These are phyloP conservation scores for Metarhizium sp. DNA, from an alignment of 2,329 filamentous ascomycete genomes.

Conservation along the genomic window DNA sequence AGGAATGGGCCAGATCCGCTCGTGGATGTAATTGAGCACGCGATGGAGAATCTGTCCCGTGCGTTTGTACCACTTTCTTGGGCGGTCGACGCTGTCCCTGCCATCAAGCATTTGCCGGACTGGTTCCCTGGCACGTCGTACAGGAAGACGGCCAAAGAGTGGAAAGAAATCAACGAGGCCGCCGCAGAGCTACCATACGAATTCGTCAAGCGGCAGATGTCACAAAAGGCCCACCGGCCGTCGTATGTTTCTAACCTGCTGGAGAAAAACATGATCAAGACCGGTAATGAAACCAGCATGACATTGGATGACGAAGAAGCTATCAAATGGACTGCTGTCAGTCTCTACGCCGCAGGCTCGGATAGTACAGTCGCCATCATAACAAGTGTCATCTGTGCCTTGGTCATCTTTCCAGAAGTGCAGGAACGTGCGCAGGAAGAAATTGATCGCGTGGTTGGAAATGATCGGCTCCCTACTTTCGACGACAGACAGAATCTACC, in stretches of 20 bases:
- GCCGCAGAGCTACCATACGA: slow-evolving; percentile 16
- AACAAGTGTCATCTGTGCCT: slow-evolving; percentile 32
- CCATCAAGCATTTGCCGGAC: slow-evolving; percentile 18
- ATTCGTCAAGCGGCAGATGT: slow-evolving; percentile 19
- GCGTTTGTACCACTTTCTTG: slow-evolving; percentile 20
- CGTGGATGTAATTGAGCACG: slow-evolving; percentile 18
- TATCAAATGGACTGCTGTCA: background rate
- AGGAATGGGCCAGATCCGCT: slow-evolving; percentile 15
- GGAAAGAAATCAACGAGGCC: slow-evolving; percentile 12
- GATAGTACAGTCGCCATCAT: slow-evolving; percentile 1
- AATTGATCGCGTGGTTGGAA: slow-evolving; percentile 33
- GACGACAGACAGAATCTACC: slow-evolving; percentile 32
- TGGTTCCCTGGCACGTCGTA: slow-evolving; percentile 20
- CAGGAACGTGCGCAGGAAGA: slow-evolving; percentile 30
- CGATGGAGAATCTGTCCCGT: slow-evolving; percentile 18
- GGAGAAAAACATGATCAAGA: background rate
- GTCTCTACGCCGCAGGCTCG: slow-evolving; percentile 7
- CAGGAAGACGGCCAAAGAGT: slow-evolving; percentile 18
- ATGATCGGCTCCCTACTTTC: slow-evolving; percentile 29
- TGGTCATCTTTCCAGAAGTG: slow-evolving; percentile 30
- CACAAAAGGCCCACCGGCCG: slow-evolving; percentile 2
- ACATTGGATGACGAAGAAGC: background rate
- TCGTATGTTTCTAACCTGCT: slow-evolving; percentile 17
- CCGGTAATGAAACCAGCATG: background rate
- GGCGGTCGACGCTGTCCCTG: slow-evolving; percentile 21